Conservation (phyloP, 164 flowering plant genomes). For the Tetracentron sinense region DNA sequence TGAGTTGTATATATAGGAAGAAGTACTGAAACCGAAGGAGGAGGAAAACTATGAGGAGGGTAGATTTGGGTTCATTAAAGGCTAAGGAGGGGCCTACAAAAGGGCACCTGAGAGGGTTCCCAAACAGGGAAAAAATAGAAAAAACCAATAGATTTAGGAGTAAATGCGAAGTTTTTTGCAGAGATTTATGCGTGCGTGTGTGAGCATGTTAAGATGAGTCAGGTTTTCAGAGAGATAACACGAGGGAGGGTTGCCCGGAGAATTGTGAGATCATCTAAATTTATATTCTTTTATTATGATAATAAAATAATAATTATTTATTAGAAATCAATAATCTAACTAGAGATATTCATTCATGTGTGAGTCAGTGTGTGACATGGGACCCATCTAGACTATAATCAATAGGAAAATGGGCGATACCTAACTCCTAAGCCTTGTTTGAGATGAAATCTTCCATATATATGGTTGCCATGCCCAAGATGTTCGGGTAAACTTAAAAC, state of each 20-base stretch:
- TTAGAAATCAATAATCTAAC: no score
- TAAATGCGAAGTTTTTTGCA: slow-evolving; percentile 31
- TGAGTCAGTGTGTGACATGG: no score
- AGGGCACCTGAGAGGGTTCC: slow-evolving; percentile 14
- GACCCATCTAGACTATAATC: no score
- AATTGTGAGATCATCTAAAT: not conserved
- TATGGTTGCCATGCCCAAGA: no score
- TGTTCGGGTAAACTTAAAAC: no score
- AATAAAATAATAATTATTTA: no score
- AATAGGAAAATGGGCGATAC: no score
- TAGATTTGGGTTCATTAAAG: slow-evolving; percentile 17
- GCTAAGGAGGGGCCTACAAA: slow-evolving; percentile 12
- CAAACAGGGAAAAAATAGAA: not conserved
- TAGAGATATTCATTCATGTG: no score
- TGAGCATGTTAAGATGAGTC: slow-evolving; percentile 32
- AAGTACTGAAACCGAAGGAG: slow-evolving; percentile 35
- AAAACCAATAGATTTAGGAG: slow-evolving; percentile 5
- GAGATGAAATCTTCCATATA: no score
- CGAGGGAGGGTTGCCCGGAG: not conserved
- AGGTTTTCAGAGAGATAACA: slow-evolving; percentile 7
- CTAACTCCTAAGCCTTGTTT: no score
- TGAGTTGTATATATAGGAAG: slow-evolving; percentile 9
- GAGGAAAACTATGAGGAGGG: not conserved
- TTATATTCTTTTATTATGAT: no score
- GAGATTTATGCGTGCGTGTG: slow-evolving; percentile 56